phyloP scores from a whole-genome alignment of 352 stramenopile genomes.

The Achlya hypogyna region DNA sequence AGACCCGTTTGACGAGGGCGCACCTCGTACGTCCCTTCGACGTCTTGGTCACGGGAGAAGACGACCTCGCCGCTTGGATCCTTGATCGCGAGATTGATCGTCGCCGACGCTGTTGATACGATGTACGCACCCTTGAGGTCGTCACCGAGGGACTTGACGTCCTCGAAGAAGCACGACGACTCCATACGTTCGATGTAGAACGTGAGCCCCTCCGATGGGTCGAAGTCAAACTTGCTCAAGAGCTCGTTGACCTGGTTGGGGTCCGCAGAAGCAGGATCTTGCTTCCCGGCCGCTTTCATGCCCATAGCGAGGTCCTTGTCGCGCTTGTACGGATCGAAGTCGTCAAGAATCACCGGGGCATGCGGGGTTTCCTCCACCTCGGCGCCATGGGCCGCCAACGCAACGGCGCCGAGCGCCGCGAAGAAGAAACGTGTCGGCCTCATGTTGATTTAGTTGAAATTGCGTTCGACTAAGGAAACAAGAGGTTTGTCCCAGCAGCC shows the following conservation, averaged over 20 bases:
- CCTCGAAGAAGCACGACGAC: conserved; percentile 57
- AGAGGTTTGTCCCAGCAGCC: background rate
- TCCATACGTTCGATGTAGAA: conserved; percentile 47
- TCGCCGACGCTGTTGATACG: conserved; percentile 57
- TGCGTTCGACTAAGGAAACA: background rate
- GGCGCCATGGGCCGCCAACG: no score
- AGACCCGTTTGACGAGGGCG: conserved; percentile 32
- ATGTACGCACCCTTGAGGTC: conserved; percentile 57
- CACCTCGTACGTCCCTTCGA: conserved; percentile 62
- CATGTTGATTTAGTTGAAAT: background rate
- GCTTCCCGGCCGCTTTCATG: background rate
- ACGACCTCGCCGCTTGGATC: conserved; percentile 47
- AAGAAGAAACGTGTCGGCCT: background rate
- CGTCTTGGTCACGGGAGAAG: conserved; percentile 46
- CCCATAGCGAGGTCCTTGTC: conserved; percentile 13
- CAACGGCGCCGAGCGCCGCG: background rate
- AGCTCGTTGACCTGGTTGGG: conserved; percentile 32
- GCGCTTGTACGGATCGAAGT: conserved; percentile 57
- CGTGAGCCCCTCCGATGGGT: conserved; percentile 68
- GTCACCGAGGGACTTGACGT: conserved; percentile 59
- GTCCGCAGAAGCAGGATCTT: conserved; percentile 18
- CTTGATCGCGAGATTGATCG: conserved; percentile 69
- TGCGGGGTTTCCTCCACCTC: background rate
- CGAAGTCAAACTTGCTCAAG: conserved; percentile 67
- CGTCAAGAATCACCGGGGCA: conserved; percentile 4